Evolutionary conservation across 148 eudicot genomes (phyloP), one percentile per base, ranked within the genome.

Genomic region (Vaccinium vitisidaea): DNA sequence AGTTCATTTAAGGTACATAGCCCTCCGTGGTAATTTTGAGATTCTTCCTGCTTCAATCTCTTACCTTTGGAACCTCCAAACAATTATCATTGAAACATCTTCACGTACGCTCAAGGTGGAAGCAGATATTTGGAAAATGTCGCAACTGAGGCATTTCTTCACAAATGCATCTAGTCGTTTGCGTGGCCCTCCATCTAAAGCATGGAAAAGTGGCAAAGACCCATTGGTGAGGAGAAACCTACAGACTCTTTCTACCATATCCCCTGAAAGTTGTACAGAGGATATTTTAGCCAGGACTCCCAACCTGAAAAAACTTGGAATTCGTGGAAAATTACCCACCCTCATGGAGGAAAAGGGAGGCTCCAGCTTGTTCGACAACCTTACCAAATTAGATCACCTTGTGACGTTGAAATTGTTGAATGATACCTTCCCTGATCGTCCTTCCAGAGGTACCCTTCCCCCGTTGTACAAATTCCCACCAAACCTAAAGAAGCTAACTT

Each of bases 111-210:
- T 90, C 23, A 85, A 90, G 14, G 74, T 89, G 15, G 53, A 84
- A 63, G 89, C 85, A 16, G 89, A 89, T 75, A 59, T 89, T 56
- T 90, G 92, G 92, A 90, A 86, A 83, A 84, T 90, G 88, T 65
- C 67, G 36, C 90, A 90, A 54, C 65, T 90, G 21, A 88, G 92
- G 78, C 90, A 90, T 78, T 36, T 90, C 1, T 75, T 84, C 10
- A 86, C 87, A 46, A 88, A 74, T 63, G 88, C 85, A 27, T 86
- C 91, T 19, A 74, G 86, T 25, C 13, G 39, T n/a, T 80, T 90
- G 75, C 87, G 77, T 1, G 77, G 83, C 11, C 86, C 90, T 32
- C 75, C 78, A 52, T 19, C 87, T 4, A 84, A 86, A 75, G 23
- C 86, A n/a, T 53, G 79, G 12, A 87, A 82, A 16, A 36, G 19